phyloP scores from a whole-genome alignment of 306 rosid species.

The Prunus campanulata region DNA sequence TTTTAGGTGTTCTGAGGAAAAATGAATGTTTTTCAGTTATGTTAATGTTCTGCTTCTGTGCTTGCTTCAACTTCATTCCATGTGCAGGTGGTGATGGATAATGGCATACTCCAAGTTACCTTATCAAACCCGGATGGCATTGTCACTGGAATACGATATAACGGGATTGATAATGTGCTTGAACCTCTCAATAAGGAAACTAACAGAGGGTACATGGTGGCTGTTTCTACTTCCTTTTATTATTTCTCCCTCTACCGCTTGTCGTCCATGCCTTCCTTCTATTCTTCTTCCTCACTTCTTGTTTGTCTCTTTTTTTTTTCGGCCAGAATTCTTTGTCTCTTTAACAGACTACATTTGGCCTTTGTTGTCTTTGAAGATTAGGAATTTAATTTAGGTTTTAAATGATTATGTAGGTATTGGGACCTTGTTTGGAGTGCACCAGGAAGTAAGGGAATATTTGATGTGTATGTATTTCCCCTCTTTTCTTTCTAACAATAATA shows the following conservation, averaged over 20 bases:
- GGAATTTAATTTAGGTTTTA: slow-evolving; percentile 30
- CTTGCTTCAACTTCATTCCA: slow-evolving; percentile 21
- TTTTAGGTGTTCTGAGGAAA: neutral
- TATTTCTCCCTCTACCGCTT: neutral
- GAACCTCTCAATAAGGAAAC: slow-evolving; percentile 77
- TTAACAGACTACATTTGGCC: neutral
- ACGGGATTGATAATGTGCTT: slow-evolving; percentile 79
- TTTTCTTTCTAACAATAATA: slow-evolving; percentile 10
- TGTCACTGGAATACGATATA: slow-evolving; percentile 72
- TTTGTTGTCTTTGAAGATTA: slow-evolving; percentile 1
- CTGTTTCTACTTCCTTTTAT: neutral
- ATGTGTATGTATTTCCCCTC: slow-evolving; percentile 63
- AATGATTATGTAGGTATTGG: slow-evolving; percentile 79
- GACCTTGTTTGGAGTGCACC: slow-evolving; percentile 95
- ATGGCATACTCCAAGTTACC: slow-evolving; percentile 85
- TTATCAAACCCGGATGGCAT: slow-evolving; percentile 85
- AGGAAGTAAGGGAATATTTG: slow-evolving; percentile 79
- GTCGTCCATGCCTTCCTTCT: neutral
- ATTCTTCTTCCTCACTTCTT: neutral
- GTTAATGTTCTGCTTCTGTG: neutral
- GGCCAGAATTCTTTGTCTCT: neutral
- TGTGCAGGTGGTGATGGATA: slow-evolving; percentile 87
- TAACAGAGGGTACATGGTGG: slow-evolving; percentile 70
- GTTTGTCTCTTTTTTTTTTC: neutral
- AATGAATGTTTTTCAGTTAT: neutral